These are phyloP conservation scores for Phaeomoniella chlamydospora DNA, from an alignment of 2,329 filamentous ascomycete species.

Conservation along the genomic window DNA sequence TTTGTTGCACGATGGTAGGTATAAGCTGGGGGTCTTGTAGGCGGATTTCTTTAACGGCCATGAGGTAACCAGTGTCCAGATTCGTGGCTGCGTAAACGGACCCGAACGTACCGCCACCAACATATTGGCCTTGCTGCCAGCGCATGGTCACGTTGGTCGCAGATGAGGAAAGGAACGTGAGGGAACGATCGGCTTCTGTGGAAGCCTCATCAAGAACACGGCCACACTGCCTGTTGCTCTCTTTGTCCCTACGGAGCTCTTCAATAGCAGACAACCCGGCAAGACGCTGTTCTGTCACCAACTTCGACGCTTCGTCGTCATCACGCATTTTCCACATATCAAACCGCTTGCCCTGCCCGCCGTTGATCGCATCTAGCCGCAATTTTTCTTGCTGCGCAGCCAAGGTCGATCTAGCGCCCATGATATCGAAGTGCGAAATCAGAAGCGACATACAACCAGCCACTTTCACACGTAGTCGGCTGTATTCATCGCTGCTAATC, in stretches of 20 bases:
- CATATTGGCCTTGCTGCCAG: constrained; percentile 98
- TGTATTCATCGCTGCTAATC: constrained; percentile 77
- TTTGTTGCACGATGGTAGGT: constrained; percentile 83
- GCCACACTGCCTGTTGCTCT: constrained; percentile 76
- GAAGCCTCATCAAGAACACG: constrained; percentile 74
- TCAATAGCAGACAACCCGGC: constrained; percentile 64
- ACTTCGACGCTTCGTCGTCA: constrained; percentile 70
- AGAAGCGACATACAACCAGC: constrained; percentile 94
- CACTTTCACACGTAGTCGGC: constrained; percentile 69
- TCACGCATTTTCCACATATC: constrained; percentile 61
- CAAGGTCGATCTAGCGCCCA: constrained; percentile 85
- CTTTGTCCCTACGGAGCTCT: constrained; percentile 59
- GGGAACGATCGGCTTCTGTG: constrained; percentile 87
- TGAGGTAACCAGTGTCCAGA: constrained; percentile 83
- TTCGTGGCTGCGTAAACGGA: constrained; percentile 97
- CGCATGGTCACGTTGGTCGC: constrained; percentile 90
- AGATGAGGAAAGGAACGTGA: constrained; percentile 85
- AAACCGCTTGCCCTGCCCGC: constrained; percentile 55
- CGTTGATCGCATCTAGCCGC: constrained; percentile 63
- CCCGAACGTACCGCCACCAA: constrained; percentile 92
- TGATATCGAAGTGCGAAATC: constrained; percentile 98
- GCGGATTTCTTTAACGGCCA: constrained; percentile 98
- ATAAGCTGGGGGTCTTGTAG: constrained; percentile 94
- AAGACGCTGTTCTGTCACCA: constrained; percentile 63
- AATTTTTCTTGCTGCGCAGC: constrained; percentile 91